Percentiles rank a stretch among this genome's conserved stretches.
These are phyloP conservation scores for Diplosphaera chodatii DNA, from an alignment of 139 green algal genomes.

Conservation along the genomic window DNA sequence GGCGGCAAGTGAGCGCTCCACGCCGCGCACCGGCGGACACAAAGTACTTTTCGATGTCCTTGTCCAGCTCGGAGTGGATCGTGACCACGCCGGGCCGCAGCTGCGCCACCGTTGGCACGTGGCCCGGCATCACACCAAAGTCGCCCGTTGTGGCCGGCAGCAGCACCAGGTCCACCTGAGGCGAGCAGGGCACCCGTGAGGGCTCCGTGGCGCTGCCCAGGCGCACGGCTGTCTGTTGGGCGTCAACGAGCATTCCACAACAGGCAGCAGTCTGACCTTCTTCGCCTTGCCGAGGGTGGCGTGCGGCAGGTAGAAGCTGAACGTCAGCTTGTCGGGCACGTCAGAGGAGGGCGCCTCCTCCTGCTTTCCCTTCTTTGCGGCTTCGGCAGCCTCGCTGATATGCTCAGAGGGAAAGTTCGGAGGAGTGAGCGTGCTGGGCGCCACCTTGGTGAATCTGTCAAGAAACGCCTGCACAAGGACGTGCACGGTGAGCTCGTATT, in stretches of 20 bases:
- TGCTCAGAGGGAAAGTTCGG: conserved; percentile 45
- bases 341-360: conserved; percentile 11
- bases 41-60: conserved; percentile 77
- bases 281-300: conserved; percentile 25
- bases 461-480: conserved; percentile 31
- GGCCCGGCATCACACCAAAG: conserved; percentile 83
- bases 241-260: too few species aligned
- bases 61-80: conserved; percentile 73
- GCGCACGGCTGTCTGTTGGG: too few species aligned
- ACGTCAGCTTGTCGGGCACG: conserved; percentile 66
- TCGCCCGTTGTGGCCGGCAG: conserved; percentile 76
- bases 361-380: not conserved
- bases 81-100: conserved; percentile 75
- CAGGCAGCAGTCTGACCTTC: conserved; percentile 1
- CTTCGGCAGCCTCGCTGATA: conserved; percentile 8
- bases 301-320: conserved; percentile 82
- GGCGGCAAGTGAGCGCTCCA: too few species aligned
- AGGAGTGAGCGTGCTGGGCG: conserved; percentile 4
- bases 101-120: conserved; percentile 83
- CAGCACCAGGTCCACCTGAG: conserved; percentile 82
- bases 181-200: too few species aligned
- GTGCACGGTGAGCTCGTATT: too few species aligned
- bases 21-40: conserved; percentile 27
- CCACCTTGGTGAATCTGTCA: conserved; percentile 27
- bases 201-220: too few species aligned